Evolutionary conservation across 2,329 filamentous ascomycete genomes (phyloP).

Genomic region (Claviceps africana): DNA sequence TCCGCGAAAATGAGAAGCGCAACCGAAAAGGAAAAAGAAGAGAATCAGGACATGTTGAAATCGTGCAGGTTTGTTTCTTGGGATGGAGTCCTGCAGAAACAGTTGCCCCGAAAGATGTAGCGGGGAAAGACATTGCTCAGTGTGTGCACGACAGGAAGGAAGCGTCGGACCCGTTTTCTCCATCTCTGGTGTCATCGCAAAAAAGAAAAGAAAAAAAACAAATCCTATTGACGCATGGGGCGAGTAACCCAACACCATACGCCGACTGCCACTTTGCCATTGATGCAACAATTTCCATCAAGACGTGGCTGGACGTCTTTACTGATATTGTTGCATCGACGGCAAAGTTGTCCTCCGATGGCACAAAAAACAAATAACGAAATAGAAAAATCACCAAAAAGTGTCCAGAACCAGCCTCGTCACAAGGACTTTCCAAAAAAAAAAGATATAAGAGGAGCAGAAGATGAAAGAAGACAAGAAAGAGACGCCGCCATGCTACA

Average conservation of each 20-base stretch:
- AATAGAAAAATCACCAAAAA: no score
- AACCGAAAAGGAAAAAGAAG: not conserved
- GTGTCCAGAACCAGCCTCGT: no score
- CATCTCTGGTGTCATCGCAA: not conserved
- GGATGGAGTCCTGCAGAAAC: constrained; percentile 2
- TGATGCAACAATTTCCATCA: not conserved
- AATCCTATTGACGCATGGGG: not conserved
- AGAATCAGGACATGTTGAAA: not conserved
- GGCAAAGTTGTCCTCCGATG: not conserved
- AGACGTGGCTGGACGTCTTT: no score
- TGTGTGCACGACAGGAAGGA: not conserved
- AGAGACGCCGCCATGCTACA: no score
- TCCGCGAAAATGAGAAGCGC: not conserved
- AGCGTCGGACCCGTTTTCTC: not conserved
- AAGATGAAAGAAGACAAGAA: no score
- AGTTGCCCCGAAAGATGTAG: not conserved
- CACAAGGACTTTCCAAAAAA: no score
- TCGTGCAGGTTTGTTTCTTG: not conserved
- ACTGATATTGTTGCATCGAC: not conserved
- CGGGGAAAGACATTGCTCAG: not conserved
- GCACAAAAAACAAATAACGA: no score
- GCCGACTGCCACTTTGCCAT: not conserved
- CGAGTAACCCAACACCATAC: constrained; percentile 1
- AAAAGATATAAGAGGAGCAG: no score
- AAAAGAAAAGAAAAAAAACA: not conserved